Percentiles rank a stretch among this genome's conserved stretches.
Evolutionary conservation across 2,329 filamentous ascomycete genomes (phyloP).

Genomic region (Neofusicoccum kwambonambiense): DNA sequence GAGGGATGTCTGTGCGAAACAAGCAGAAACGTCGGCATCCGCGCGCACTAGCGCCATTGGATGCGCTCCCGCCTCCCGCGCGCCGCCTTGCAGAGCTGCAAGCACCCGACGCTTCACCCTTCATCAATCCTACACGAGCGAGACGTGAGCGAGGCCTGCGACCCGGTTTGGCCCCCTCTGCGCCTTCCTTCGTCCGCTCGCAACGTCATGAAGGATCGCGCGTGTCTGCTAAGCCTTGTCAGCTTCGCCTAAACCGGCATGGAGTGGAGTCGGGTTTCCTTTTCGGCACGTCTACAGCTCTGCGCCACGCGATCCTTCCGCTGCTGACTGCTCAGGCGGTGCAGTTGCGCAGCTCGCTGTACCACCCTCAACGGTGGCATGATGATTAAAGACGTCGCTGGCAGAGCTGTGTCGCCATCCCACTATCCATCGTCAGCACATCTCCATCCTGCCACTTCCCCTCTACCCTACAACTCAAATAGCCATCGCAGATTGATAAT

Average conservation of each 20-base stretch:
- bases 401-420: background rate
- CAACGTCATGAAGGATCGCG: background rate
- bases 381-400: background rate
- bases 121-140: background rate
- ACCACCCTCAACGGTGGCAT: background rate
- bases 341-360: too few species aligned
- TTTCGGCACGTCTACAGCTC: background rate
- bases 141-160: background rate
- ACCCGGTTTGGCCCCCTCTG: background rate
- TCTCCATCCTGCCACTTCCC: background rate
- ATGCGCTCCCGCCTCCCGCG: too few species aligned
- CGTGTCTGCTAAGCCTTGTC: background rate
- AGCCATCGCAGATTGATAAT: background rate
- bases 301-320: constrained; percentile 3
- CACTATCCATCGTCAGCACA: background rate
- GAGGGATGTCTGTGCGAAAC: background rate
- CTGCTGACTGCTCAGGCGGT: background rate
- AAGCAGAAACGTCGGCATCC: background rate
- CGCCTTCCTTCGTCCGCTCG: background rate
- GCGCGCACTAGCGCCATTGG: background rate
- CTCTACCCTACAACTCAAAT: background rate
- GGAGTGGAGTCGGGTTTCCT: background rate
- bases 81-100: background rate
- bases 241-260: background rate
- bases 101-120: background rate